phyloP scores from a whole-genome alignment of 768 basidiomycete species.

The Imleria badia region DNA sequence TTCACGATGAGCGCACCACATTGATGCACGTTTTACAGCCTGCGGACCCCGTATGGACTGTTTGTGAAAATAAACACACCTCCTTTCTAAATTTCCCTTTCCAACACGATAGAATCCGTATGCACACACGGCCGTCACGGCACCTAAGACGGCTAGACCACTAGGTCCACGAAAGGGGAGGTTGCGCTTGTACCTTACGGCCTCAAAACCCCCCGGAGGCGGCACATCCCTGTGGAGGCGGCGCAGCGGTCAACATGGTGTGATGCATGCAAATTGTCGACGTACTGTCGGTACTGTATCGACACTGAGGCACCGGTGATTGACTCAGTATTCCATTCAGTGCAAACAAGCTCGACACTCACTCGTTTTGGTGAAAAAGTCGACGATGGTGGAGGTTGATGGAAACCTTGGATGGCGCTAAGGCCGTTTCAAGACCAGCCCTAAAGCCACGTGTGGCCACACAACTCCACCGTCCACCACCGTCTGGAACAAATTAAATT shows the following conservation, averaged over 20 bases:
- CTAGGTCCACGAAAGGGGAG: slow-evolving; percentile 87
- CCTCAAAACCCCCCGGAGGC: slow-evolving; percentile 88
- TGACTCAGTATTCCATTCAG: neutral
- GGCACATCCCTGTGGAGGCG: slow-evolving; percentile 81
- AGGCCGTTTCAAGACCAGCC: slow-evolving; percentile 21
- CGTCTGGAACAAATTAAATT: neutral
- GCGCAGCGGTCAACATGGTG: slow-evolving; percentile 7
- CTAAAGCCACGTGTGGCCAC: slow-evolving; percentile 24
- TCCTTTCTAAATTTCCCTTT: slow-evolving; percentile 87
- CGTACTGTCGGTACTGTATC: slow-evolving; percentile 30
- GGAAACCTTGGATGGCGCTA: slow-evolving; percentile 1
- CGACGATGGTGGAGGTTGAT: slow-evolving; percentile 2
- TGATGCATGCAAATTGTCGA: slow-evolving; percentile 10
- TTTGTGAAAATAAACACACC: slow-evolving; percentile 55
- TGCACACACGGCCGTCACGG: slow-evolving; percentile 80
- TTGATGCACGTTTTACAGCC: slow-evolving; percentile 64
- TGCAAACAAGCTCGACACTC: slow-evolving; percentile 9
- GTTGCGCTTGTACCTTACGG: slow-evolving; percentile 93
- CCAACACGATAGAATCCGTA: slow-evolving; percentile 93
- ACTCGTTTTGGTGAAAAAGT: slow-evolving; percentile 15
- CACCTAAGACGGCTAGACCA: slow-evolving; percentile 80
- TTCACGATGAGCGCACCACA: slow-evolving; percentile 60
- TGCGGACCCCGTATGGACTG: slow-evolving; percentile 46
- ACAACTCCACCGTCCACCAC: slow-evolving; percentile 4
- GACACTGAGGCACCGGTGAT: slow-evolving; percentile 18